These are phyloP conservation scores for Hericium alpestre DNA, from an alignment of 768 basidiomycete genomes.

Conservation along the genomic window DNA sequence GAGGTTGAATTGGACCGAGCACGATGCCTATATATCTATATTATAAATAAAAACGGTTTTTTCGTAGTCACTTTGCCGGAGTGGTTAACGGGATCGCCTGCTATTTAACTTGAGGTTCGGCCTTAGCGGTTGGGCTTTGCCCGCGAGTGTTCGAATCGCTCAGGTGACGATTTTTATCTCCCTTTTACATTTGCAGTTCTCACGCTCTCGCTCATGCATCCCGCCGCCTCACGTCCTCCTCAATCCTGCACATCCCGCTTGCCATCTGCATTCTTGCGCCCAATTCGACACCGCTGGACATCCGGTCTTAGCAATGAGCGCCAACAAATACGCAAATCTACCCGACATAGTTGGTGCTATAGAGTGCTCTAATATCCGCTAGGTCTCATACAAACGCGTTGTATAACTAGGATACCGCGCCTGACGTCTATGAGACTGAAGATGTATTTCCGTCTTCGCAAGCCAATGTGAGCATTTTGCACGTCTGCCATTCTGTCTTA, in stretches of 20 bases:
- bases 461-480: constrained; percentile 35
- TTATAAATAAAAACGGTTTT: too few species aligned
- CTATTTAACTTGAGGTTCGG: too few species aligned
- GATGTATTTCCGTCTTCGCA: constrained; percentile 53
- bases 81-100: constrained; percentile 68
- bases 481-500: background rate
- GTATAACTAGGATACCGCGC: constrained; percentile 71
- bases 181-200: background rate
- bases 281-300: background rate
- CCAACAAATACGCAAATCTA: constrained; percentile 74
- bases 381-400: background rate
- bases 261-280: background rate
- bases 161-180: constrained; percentile 18
- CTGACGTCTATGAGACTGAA: constrained; percentile 87
- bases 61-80: constrained; percentile 74
- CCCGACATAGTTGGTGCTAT: constrained; percentile 77
- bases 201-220: background rate
- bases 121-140: constrained; percentile 22
- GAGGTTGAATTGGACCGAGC: too few species aligned
- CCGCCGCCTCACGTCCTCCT: background rate
- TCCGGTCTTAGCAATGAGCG: constrained; percentile 1
- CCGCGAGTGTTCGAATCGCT: constrained; percentile 24
- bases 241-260: background rate
- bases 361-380: background rate
- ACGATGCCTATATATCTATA: too few species aligned